These are phyloP conservation scores for Pezicula rhizophila DNA, from an alignment of 2,329 filamentous ascomycete genomes.

Conservation along the genomic window DNA sequence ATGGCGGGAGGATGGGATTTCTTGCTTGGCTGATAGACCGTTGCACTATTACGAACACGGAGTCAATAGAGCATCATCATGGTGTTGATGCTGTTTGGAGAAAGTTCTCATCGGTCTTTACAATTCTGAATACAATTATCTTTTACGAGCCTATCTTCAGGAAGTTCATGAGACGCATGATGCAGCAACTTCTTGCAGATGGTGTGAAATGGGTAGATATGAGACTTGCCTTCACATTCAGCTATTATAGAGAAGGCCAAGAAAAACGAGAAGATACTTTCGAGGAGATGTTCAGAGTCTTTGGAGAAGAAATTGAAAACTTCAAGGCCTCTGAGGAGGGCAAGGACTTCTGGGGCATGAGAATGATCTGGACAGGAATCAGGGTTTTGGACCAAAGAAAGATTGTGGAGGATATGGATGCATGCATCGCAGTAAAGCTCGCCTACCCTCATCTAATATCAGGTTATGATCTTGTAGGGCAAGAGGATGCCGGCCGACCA, in stretches of 20 bases:
- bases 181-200: constrained; percentile 68
- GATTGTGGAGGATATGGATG: constrained; percentile 77
- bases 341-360: constrained; percentile 73
- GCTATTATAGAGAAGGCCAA: constrained; percentile 59
- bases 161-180: constrained; percentile 64
- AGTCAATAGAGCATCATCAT: constrained; percentile 74
- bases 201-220: constrained; percentile 83
- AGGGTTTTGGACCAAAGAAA: constrained; percentile 56
- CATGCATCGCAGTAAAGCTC: constrained; percentile 77
- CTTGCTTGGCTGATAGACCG: constrained; percentile 69
- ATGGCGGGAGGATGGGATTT: constrained; percentile 66
- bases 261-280: constrained; percentile 64
- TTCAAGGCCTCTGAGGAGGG: constrained; percentile 71
- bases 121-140: constrained; percentile 66
- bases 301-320: constrained; percentile 70
- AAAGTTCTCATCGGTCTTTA: constrained; percentile 73
- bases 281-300: constrained; percentile 61
- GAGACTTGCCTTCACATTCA: constrained; percentile 65
- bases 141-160: constrained; percentile 90
- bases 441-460: constrained; percentile 73
- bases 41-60: constrained; percentile 64
- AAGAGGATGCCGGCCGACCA: constrained; percentile 74
- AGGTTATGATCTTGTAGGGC: constrained; percentile 85
- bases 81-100: constrained; percentile 79
- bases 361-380: constrained; percentile 78